A percentile compares a stretch with the other conserved stretches of the same genome.
phyloP scores from a whole-genome alignment of 1,284 basidiomycete genomes.

The Ustilago tritici region DNA sequence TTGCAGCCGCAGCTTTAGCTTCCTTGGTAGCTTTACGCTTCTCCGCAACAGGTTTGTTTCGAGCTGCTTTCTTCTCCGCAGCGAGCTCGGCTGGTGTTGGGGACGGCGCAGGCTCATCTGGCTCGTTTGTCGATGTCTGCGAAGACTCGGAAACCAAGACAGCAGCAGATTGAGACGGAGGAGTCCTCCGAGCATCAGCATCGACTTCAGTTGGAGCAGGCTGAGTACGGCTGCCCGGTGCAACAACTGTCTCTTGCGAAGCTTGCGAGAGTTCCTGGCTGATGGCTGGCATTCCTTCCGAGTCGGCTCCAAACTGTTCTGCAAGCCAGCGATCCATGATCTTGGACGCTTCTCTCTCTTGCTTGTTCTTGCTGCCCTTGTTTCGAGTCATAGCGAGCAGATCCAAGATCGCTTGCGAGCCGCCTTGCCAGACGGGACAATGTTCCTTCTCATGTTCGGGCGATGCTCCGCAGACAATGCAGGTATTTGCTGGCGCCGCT shows the following conservation, averaged over 20 bases:
- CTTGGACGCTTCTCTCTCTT: conserved; percentile 24
- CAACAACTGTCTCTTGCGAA: conserved; percentile 5
- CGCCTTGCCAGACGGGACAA: conserved; percentile 27
- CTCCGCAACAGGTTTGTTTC: conserved; percentile 8
- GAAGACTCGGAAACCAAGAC: neutral
- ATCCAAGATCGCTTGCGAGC: conserved; percentile 32
- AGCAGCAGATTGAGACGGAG: neutral
- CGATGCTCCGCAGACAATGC: conserved; percentile 23
- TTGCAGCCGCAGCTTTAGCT: neutral
- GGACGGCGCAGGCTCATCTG: neutral
- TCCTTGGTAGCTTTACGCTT: conserved; percentile 18
- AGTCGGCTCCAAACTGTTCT: conserved; percentile 15
- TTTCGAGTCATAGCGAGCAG: conserved; percentile 25
- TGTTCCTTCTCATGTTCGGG: conserved; percentile 25
- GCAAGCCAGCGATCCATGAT: conserved; percentile 20
- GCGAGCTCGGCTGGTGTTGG: neutral
- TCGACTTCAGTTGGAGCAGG: neutral
- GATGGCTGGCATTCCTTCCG: conserved; percentile 5
- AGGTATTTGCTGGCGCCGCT: conserved; percentile 4
- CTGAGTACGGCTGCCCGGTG: neutral
- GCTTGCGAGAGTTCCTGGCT: conserved; percentile 13
- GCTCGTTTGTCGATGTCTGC: neutral
- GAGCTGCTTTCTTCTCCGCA: conserved; percentile 6
- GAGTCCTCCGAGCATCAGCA: neutral
- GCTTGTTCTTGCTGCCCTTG: conserved; percentile 24